Evolutionary conservation across 2,329 filamentous ascomycete genomes (phyloP).

Genomic region (Cadophora sp.): DNA sequence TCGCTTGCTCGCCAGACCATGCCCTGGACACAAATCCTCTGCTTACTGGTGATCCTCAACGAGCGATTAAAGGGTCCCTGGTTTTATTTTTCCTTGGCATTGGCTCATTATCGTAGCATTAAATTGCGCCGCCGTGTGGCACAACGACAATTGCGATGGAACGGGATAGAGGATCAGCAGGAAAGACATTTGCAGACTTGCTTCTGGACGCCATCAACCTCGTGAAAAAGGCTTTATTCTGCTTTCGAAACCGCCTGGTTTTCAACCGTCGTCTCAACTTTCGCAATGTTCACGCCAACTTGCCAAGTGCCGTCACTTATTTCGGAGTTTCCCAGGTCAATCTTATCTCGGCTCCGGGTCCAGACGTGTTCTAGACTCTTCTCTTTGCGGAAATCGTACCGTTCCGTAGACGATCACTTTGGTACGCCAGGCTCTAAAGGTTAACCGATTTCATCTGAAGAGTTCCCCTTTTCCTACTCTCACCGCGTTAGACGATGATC

Average conservation of each 20-base stretch:
- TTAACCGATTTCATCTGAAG: background rate
- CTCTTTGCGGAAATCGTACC: slow-evolving; percentile 12
- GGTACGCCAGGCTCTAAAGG: slow-evolving; percentile 23
- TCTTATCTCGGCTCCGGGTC: slow-evolving; percentile 22
- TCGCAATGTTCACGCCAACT: slow-evolving; percentile 14
- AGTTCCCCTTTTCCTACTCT: slow-evolving; percentile 9
- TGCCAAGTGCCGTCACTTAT: background rate
- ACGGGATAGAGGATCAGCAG: slow-evolving; percentile 18
- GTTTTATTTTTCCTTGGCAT: slow-evolving; percentile 26
- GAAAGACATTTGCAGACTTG: slow-evolving; percentile 21
- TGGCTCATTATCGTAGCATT: slow-evolving; percentile 27
- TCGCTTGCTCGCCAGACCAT: slow-evolving; percentile 9
- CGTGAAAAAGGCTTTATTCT: slow-evolving; percentile 18
- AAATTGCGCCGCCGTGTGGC: slow-evolving; percentile 25
- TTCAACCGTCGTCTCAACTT: slow-evolving; percentile 24
- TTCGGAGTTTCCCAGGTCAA: slow-evolving; percentile 19
- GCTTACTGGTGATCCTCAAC: slow-evolving; percentile 19
- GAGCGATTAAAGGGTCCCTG: slow-evolving; percentile 17
- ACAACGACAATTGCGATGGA: slow-evolving; percentile 12
- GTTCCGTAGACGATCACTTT: slow-evolving; percentile 20
- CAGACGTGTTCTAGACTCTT: slow-evolving; percentile 19
- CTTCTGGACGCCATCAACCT: slow-evolving; percentile 29
- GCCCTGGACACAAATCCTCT: slow-evolving; percentile 14
- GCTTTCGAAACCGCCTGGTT: background rate
- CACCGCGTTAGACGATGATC: slow-evolving; percentile 15